These are phyloP conservation scores for Raffaelea albimanens DNA, from an alignment of 2,329 filamentous ascomycete species.

Conservation along the genomic window DNA sequence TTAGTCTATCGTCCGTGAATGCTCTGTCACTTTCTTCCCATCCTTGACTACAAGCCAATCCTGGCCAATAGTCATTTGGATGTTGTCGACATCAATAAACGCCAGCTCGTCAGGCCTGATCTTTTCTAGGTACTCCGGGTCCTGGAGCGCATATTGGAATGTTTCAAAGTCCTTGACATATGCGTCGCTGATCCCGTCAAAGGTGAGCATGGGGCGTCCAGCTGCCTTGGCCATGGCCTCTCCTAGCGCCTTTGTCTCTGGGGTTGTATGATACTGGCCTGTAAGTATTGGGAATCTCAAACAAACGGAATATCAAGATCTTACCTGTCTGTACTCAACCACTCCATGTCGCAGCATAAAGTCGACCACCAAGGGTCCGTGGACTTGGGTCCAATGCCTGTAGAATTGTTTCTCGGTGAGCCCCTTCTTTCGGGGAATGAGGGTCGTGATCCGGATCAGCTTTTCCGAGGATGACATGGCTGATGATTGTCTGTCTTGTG, in stretches of 20 bases:
- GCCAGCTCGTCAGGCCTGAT: slow-evolving; percentile 9
- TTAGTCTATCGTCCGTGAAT: too few relatives aligned
- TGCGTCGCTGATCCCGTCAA: slow-evolving; percentile 7
- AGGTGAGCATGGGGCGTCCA: slow-evolving; percentile 7
- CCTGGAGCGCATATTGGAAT: slow-evolving; percentile 8
- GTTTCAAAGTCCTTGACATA: slow-evolving; percentile 8
- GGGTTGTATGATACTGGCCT: slow-evolving; percentile 9
- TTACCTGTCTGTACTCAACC: slow-evolving; percentile 9
- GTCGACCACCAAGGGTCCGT: slow-evolving; percentile 13
- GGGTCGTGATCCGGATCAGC: slow-evolving; percentile 13
- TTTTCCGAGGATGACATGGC: slow-evolving; percentile 10
- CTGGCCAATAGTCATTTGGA: slow-evolving; percentile 9
- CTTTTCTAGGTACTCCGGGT: slow-evolving; percentile 7
- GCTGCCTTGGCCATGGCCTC: slow-evolving; percentile 9
- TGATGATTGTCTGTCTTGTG: too few relatives aligned
- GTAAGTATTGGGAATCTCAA: background rate
- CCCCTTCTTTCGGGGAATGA: slow-evolving; percentile 12
- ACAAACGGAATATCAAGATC: too few relatives aligned
- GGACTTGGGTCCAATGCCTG: slow-evolving; percentile 13
- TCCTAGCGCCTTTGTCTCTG: slow-evolving; percentile 9
- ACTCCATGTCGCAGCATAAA: slow-evolving; percentile 14
- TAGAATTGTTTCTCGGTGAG: slow-evolving; percentile 13
- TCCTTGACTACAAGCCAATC: background rate
- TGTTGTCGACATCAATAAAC: slow-evolving; percentile 5
- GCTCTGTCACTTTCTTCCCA: too few relatives aligned